Evolutionary conservation across 176 grass and related monocot genomes (phyloP), one percentile per base, ranked within the genome.

Genomic region (Pharus latifolius): DNA sequence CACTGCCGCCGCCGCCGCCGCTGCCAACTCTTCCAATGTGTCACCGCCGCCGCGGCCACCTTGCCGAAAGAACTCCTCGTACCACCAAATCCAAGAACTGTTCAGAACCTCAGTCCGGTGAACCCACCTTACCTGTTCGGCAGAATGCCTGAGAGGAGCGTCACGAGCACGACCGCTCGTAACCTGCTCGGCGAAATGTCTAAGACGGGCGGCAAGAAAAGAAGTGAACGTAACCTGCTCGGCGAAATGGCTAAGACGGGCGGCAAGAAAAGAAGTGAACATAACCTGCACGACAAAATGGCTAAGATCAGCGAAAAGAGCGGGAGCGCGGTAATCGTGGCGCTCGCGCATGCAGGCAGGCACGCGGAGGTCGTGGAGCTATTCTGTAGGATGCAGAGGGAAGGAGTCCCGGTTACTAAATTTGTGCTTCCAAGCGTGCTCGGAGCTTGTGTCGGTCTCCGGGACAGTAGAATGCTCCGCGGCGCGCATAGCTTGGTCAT

Each of bases 361-460:
- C 72, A 85, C 56, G 32, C 62, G 31, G 73, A 85, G 77, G 55
- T 85, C 25, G 16, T 73, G 25, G 58, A 55, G 42, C 82, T 81
- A 51, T 89, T 89, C 60, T 35, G 66, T 61, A 33, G 32, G 44
- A 78, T 73, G 87, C 82, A 27, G 40, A 28, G 17, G 38, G 31
- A 77, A 56, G 77, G 82, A 1, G 40, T 20, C 1, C 57, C 38
- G 1, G 24, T 68, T 24, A 79, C 34, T 69, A 78, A 5, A 77
- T 89, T 85, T 62, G 70, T 84, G 48, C 73, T 89, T 9, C 72
- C 87, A 17, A 84, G 87, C 55, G 81, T 84, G 47, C 63, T 89
- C 77, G 73, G 50, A n/a, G 78, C 87, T 12, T 90, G 74, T 3
- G 28, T 29, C 14, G 23, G 26, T 22, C 78, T 85, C 3, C 16